These are phyloP conservation scores for Ceratocystis variospora DNA, from an alignment of 2,329 filamentous ascomycete species.

Conservation along the genomic window DNA sequence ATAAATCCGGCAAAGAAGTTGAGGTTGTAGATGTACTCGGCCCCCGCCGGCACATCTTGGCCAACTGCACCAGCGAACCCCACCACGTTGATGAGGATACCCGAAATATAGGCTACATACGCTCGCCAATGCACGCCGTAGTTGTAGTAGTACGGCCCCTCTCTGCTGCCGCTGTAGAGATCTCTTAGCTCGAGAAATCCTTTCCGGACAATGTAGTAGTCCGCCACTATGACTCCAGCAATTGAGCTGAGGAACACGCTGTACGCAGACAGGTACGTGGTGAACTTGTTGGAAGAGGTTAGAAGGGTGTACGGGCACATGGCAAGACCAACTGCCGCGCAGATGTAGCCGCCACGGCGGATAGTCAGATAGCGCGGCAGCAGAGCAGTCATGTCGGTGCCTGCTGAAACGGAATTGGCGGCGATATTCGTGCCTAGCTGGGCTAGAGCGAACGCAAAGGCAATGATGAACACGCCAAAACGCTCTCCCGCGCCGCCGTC, in stretches of 20 bases:
- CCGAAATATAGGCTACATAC: constrained; percentile 67
- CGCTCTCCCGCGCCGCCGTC: constrained; percentile 55
- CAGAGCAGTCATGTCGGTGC: constrained; percentile 69
- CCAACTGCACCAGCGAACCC: constrained; percentile 79
- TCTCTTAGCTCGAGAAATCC: constrained; percentile 69
- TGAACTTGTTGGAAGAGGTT: constrained; percentile 64
- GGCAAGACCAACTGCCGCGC: constrained; percentile 61
- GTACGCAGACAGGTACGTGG: constrained; percentile 81
- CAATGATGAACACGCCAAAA: constrained; percentile 63
- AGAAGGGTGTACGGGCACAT: constrained; percentile 83
- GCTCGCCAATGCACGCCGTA: constrained; percentile 70
- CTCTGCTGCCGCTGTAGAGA: constrained; percentile 58
- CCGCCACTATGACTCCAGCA: constrained; percentile 75
- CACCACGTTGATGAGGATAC: constrained; percentile 81
- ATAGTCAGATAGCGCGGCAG: constrained; percentile 72
- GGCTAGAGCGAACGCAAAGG: constrained; percentile 57
- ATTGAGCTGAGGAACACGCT: constrained; percentile 90
- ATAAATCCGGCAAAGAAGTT: constrained; percentile 84
- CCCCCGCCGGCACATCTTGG: constrained; percentile 55
- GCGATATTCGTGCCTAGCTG: constrained; percentile 80
- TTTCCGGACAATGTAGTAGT: constrained; percentile 76
- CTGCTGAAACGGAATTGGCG: constrained; percentile 71
- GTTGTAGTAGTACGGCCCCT: constrained; percentile 58
- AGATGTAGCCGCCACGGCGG: constrained; percentile 74
- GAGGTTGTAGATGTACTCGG: constrained; percentile 74